Evolutionary conservation across 2,329 filamentous ascomycete species (phyloP).

Genomic region (Penicillium sp.): DNA sequence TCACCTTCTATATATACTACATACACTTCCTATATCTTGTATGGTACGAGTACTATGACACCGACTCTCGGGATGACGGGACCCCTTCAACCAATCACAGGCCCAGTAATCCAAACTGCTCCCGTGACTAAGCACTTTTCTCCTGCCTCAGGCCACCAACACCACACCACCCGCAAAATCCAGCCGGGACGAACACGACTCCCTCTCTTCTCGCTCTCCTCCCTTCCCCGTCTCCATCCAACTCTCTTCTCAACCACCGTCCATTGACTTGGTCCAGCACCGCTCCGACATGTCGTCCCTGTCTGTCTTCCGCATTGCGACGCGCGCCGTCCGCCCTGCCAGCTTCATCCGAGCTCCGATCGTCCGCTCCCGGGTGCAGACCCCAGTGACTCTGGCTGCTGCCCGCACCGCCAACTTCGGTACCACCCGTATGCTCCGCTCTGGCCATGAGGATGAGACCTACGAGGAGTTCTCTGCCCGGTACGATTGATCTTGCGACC

Average conservation of each 20-base stretch:
- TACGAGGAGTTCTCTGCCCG: conserved; percentile 98
- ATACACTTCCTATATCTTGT: no score
- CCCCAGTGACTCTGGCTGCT: conserved; percentile 59
- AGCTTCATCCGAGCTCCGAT: conserved; percentile 69
- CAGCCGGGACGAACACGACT: conserved; percentile 30
- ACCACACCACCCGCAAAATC: conserved; percentile 50
- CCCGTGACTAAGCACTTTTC: conserved; percentile 13
- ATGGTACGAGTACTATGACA: no score
- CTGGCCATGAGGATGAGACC: conserved; percentile 86
- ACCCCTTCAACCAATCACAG: conserved; percentile 35
- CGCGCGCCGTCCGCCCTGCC: conserved; percentile 65
- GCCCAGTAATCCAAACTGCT: conserved; percentile 3
- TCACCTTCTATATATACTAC: background rate
- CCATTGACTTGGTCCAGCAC: conserved; percentile 31
- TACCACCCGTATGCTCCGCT: conserved; percentile 61
- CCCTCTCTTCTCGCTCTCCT: conserved; percentile 34
- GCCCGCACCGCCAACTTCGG: conserved; percentile 69
- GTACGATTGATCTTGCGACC: conserved; percentile 60
- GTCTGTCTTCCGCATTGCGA: conserved; percentile 72
- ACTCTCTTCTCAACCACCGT: conserved; percentile 32
- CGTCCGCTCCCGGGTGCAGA: conserved; percentile 64
- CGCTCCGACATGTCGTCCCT: conserved; percentile 66
- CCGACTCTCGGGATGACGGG: conserved; percentile 8
- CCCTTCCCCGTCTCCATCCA: conserved; percentile 33
- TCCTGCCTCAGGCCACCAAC: conserved; percentile 37